phyloP scores from a whole-genome alignment of 2,329 filamentous ascomycete genomes.

The Aspergillus sp. region DNA sequence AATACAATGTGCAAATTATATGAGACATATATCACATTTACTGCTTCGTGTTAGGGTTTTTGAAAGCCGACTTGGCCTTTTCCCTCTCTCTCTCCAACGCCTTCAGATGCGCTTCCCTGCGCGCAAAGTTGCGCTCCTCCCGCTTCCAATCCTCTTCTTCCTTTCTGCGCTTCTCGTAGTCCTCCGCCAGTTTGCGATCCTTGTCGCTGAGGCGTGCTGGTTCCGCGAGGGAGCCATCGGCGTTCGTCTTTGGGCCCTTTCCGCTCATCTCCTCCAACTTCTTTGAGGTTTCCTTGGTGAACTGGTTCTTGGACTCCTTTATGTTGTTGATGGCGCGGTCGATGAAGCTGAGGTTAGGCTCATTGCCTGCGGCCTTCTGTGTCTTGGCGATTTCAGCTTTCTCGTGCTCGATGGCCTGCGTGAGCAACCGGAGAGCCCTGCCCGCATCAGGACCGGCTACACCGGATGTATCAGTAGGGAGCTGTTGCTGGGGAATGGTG shows the following conservation, averaged over 20 bases:
- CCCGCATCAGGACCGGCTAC: constrained; percentile 1
- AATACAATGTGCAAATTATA: constrained; percentile 22
- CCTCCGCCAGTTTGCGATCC: constrained; percentile 29
- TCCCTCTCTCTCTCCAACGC: constrained; percentile 24
- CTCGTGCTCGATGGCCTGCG: constrained; percentile 16
- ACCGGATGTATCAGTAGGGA: neutral
- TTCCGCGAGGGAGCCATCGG: constrained; percentile 18
- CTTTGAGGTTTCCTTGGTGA: constrained; percentile 23
- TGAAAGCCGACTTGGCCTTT: constrained; percentile 22
- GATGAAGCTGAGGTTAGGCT: constrained; percentile 28
- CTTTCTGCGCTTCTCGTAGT: constrained; percentile 30
- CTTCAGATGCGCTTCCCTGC: constrained; percentile 27
- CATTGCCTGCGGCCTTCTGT: constrained; percentile 6
- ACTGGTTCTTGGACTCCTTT: constrained; percentile 27
- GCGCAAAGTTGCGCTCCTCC: constrained; percentile 37
- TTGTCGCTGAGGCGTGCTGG: constrained; percentile 29
- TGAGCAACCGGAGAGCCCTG: constrained; percentile 18
- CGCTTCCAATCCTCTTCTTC: constrained; percentile 34
- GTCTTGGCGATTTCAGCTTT: constrained; percentile 12
- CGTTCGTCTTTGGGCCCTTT: constrained; percentile 22
- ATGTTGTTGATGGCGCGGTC: constrained; percentile 36
- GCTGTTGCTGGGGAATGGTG: constrained; percentile 16
- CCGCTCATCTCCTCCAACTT: constrained; percentile 24
- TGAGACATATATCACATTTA: neutral
- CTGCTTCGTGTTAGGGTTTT: constrained; percentile 14